These are phyloP conservation scores for Calonectria ilicicola DNA, from an alignment of 2,329 filamentous ascomycete genomes.

Conservation along the genomic window DNA sequence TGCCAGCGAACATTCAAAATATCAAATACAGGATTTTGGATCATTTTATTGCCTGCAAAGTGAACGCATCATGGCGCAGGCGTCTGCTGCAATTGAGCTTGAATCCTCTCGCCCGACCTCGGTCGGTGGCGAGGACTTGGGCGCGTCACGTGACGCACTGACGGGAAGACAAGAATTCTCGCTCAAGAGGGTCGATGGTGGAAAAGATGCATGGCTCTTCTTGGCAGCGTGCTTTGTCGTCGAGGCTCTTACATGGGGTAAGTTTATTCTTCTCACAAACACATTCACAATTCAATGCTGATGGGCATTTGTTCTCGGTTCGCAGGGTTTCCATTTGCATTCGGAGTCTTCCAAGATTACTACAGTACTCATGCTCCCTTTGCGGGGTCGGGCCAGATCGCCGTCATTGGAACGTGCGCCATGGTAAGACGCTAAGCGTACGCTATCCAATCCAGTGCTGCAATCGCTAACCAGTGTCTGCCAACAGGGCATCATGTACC, in stretches of 20 bases:
- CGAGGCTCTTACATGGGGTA: slow-evolving; percentile 51
- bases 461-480: background rate
- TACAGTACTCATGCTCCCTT: slow-evolving; percentile 73
- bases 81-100: slow-evolving; percentile 9
- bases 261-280: background rate
- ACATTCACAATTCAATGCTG: background rate
- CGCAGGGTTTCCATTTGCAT: slow-evolving; percentile 75
- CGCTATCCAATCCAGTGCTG: accelerated
- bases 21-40: background rate
- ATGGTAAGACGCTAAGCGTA: slow-evolving; percentile 55
- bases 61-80: background rate
- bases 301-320: accelerated
- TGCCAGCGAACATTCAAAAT: background rate
- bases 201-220: slow-evolving; percentile 51
- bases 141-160: background rate
- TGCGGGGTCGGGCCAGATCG: slow-evolving; percentile 63
- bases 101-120: background rate
- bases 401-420: slow-evolving; percentile 73
- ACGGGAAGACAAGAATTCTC: slow-evolving; percentile 20
- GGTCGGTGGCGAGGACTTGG: background rate
- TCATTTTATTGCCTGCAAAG: background rate
- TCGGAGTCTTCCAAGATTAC: slow-evolving; percentile 78
- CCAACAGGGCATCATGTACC: slow-evolving; percentile 65
- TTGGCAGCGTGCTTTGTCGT: slow-evolving; percentile 46
- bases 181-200: slow-evolving; percentile 46